Evolutionary conservation across 176 grass and related monocot species (phyloP), one percentile per base, ranked within the genome.

Genomic region (Ananas comosus): DNA sequence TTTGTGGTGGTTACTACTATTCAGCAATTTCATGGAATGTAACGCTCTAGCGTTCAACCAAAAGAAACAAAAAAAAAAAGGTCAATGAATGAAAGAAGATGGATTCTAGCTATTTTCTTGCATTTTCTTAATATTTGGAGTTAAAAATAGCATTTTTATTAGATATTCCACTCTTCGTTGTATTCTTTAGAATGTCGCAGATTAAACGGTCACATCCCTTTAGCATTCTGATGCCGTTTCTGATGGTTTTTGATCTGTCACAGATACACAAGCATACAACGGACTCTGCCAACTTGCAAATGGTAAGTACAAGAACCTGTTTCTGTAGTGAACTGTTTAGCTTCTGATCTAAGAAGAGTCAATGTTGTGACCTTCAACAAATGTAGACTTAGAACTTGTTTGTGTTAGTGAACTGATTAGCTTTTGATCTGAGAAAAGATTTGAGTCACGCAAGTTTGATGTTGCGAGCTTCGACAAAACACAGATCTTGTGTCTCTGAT

Each of bases 261-360:
- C 77, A 97, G 93, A 90, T 88, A 27, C 63, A 19, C 27, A 68
- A 22, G 23, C 84, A 51, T 92, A 83, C 74, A 83, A 97, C 79
- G 86, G 86, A 10, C 68, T 97, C 48, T 87, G 83, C 86, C 85
- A 87, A 73, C 81, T 97, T 21, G 89, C 82, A 1, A 92, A 71
- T 18, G 86, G 79, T 13, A 84, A 92, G 74, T 78, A 81, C 79
- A 90, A 80, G 74, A 64, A 83, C 50, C 11, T 97, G 61, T 97
- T 97, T 73, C 81, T 92, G 68, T 97, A 83, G 80, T 48, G 53
- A 23, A 67, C 24, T 48, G 64, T 13, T 69, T 49, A 63, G 51
- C 42, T 13, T 75, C 50, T 1, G 12, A 9, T 64, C 17, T 14
- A 2, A 16, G 3, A 82, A 69, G 80, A 72, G 63, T 51, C 0